A percentile compares a stretch with the other conserved stretches of the same genome.
Evolutionary conservation across 345 rosid species (phyloP).

Genomic region (Eucalyptus sp.): DNA sequence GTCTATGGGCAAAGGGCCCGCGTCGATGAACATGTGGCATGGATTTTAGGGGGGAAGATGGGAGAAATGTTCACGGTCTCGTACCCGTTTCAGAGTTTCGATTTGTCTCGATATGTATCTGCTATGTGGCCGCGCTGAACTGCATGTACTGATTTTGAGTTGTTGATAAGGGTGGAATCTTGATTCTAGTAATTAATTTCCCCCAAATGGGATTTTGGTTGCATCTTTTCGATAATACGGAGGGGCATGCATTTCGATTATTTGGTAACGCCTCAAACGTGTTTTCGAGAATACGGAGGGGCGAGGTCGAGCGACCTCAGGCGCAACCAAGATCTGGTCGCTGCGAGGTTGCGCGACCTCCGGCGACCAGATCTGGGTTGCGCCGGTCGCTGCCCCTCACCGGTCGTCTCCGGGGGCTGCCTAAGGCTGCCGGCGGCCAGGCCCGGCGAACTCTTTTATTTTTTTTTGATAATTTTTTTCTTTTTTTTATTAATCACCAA

Average conservation of each 20-base stretch:
- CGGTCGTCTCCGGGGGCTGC: too few species aligned
- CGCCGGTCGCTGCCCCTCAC: too few species aligned
- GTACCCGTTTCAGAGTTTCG: neutral
- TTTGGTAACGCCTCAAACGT: neutral
- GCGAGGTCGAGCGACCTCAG: too few species aligned
- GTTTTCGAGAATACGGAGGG: neutral
- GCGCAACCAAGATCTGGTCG: too few species aligned
- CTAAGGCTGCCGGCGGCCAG: too few species aligned
- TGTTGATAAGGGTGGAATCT: neutral
- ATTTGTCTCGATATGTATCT: neutral
- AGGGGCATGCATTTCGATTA: neutral
- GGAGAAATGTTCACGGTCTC: neutral
- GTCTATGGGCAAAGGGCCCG: neutral
- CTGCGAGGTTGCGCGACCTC: too few species aligned
- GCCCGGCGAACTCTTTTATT: too few species aligned
- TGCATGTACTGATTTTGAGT: neutral
- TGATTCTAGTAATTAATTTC: neutral
- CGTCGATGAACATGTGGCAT: neutral
- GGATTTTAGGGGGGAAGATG: neutral
- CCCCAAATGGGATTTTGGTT: neutral
- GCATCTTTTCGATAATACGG: neutral
- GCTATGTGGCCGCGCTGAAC: neutral
- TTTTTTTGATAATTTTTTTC: too few species aligned
- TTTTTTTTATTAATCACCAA: too few species aligned
- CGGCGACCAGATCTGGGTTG: too few species aligned